A percentile compares a stretch with the other conserved stretches of the same genome.
These are phyloP conservation scores for Tolypocladium inflatum DNA, from an alignment of 2,329 filamentous ascomycete species.

Conservation along the genomic window DNA sequence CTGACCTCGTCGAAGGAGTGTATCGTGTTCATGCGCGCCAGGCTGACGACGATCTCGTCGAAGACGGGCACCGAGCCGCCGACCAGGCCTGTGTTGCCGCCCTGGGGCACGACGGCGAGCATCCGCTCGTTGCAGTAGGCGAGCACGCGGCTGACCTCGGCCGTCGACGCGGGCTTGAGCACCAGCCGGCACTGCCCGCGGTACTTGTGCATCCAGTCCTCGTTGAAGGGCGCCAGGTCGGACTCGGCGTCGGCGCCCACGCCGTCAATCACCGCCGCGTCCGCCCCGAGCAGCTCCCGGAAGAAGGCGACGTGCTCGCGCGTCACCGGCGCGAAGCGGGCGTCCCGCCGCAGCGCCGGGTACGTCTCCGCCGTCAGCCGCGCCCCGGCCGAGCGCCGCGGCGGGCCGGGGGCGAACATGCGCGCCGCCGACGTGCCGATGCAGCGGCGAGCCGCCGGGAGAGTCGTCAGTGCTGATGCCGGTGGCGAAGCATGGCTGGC, in stretches of 20 bases:
- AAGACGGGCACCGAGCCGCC: constrained; percentile 95
- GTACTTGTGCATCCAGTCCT: constrained; percentile 99
- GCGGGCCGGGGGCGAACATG: constrained; percentile 14
- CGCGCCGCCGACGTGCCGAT: constrained; percentile 19
- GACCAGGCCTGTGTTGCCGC: constrained; percentile 92
- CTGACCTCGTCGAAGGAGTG: constrained; percentile 88
- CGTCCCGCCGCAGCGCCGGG: constrained; percentile 71
- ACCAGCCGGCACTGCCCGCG: constrained; percentile 82
- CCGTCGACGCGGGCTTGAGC: constrained; percentile 72
- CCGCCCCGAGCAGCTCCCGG: constrained; percentile 66
- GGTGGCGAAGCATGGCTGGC: neutral
- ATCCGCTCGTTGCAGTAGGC: constrained; percentile 91
- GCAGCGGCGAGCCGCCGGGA: constrained; percentile 3
- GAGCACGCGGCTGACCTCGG: constrained; percentile 83
- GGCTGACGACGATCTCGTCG: constrained; percentile 93
- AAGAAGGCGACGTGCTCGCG: constrained; percentile 76
- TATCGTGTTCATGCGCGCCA: constrained; percentile 83
- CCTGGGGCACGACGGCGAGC: constrained; percentile 91
- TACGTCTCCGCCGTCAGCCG: constrained; percentile 83
- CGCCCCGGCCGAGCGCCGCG: constrained; percentile 10
- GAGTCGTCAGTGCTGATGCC: neutral
- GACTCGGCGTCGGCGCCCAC: constrained; percentile 60
- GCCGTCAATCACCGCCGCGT: constrained; percentile 76
- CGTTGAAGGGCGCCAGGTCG: constrained; percentile 87
- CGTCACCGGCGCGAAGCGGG: constrained; percentile 64